Percentiles rank a stretch among this genome's conserved stretches.
These are phyloP conservation scores for Calvatia gigantea DNA, from an alignment of 768 basidiomycete species.

Conservation along the genomic window DNA sequence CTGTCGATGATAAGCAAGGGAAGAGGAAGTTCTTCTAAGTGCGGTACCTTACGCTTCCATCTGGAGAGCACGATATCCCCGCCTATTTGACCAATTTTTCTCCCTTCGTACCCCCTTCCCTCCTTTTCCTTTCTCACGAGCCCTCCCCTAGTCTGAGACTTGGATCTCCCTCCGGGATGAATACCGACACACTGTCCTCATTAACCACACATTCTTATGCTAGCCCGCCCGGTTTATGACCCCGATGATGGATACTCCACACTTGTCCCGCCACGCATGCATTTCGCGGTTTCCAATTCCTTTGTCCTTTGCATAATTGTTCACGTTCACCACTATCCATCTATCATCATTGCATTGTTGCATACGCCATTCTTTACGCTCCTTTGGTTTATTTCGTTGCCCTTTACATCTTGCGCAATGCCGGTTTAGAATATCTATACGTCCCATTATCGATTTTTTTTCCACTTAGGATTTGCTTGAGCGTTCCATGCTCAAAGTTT, in stretches of 20 bases:
- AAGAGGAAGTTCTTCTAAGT: constrained; percentile 74
- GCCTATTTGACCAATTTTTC: neutral
- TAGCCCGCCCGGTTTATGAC: constrained; percentile 5
- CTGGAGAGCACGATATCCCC: neutral
- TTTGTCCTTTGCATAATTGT: constrained; percentile 12
- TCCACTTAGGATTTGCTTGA: constrained; percentile 4
- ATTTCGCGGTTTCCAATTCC: constrained; percentile 5
- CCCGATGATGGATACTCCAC: neutral
- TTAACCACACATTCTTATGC: constrained; percentile 7
- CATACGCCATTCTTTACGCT: constrained; percentile 15
- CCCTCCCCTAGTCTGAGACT: neutral
- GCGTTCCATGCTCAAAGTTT: neutral
- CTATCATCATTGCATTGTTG: constrained; percentile 14
- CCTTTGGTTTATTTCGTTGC: constrained; percentile 9
- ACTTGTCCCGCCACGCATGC: neutral
- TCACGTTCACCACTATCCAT: constrained; percentile 8
- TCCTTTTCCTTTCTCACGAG: neutral
- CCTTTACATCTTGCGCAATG: constrained; percentile 3
- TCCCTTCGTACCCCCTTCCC: neutral
- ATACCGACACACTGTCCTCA: neutral
- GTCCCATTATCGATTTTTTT: constrained; percentile 9
- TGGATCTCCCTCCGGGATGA: neutral
- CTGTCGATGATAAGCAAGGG: constrained; percentile 61
- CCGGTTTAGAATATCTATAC: constrained; percentile 15
- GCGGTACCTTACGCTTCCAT: neutral